Conservation (phyloP, 345 rosid species). For the Cardamine resedifolia region DNA sequence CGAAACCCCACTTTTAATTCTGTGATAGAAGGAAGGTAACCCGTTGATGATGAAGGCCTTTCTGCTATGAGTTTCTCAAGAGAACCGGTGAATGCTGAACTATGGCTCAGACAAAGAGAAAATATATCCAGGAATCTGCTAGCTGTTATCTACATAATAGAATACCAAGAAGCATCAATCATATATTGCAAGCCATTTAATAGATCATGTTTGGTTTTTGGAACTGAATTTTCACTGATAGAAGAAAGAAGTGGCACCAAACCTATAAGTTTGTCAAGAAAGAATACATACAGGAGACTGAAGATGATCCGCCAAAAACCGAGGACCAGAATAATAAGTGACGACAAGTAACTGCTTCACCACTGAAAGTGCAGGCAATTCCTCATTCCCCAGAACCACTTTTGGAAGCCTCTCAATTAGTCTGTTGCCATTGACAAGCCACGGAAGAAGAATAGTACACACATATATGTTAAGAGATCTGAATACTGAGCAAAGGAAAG, state of each 20-base stretch:
- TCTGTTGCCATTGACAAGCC: slow-evolving; percentile 42
- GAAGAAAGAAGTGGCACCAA: slow-evolving; percentile 17
- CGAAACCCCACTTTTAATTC: slow-evolving; percentile 62
- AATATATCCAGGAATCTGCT: slow-evolving; percentile 81
- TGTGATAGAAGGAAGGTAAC: slow-evolving; percentile 76
- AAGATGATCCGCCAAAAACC: slow-evolving; percentile 61
- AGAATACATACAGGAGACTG: slow-evolving; percentile 80
- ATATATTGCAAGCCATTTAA: slow-evolving; percentile 9
- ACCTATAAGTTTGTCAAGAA: slow-evolving; percentile 33
- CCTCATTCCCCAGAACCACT: slow-evolving; percentile 71
- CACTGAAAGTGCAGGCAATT: slow-evolving; percentile 64
- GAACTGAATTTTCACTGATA: slow-evolving; percentile 6
- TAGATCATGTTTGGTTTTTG: neutral
- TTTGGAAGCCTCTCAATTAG: slow-evolving; percentile 86
- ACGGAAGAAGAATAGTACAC: neutral
- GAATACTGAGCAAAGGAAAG: slow-evolving; percentile 5
- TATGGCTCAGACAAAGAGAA: slow-evolving; percentile 70
- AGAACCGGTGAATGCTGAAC: slow-evolving; percentile 66
- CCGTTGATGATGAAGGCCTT: slow-evolving; percentile 57
- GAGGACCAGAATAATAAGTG: slow-evolving; percentile 84
- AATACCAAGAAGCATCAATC: slow-evolving; percentile 13
- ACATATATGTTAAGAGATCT: neutral
- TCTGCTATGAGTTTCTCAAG: slow-evolving; percentile 65
- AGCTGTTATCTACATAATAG: slow-evolving; percentile 61
- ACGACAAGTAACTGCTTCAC: slow-evolving; percentile 77